These are phyloP conservation scores for Penicillium fimorum DNA, from an alignment of 495 filamentous ascomycete genomes.

Conservation along the genomic window DNA sequence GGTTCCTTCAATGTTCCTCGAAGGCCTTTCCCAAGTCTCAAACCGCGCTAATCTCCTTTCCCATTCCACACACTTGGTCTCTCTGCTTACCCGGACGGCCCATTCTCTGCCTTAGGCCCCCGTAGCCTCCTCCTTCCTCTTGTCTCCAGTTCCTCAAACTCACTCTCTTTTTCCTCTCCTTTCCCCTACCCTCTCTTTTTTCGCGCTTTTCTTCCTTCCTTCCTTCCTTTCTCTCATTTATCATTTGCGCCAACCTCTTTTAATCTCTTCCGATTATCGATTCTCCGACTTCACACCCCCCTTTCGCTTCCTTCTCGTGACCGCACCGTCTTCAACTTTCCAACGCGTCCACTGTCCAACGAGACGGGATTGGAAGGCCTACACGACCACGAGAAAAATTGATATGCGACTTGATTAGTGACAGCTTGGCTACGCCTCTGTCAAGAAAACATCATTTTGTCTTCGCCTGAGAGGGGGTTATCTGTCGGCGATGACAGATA, in stretches of 20 bases:
- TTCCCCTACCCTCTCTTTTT: conserved; percentile 27
- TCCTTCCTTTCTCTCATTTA: conserved; percentile 30
- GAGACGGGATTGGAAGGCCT: conserved; percentile 1
- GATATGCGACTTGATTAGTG: conserved; percentile 41
- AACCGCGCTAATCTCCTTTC: conserved; percentile 24
- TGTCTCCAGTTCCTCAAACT: conserved; percentile 21
- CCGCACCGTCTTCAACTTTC: conserved; percentile 13
- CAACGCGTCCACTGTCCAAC: conserved; percentile 7
- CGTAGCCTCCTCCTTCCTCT: conserved; percentile 32
- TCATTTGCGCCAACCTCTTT: conserved; percentile 25
- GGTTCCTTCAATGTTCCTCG: conserved; percentile 5
- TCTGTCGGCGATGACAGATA: conserved; percentile 91
- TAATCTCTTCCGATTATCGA: conserved; percentile 20
- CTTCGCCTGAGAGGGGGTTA: conserved; percentile 53
- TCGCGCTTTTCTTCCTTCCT: conserved; percentile 31
- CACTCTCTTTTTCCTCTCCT: conserved; percentile 34
- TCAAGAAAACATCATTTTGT: conserved; percentile 25
- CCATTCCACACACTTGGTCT: conserved; percentile 9
- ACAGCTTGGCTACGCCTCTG: conserved; percentile 26
- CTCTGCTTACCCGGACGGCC: conserved; percentile 17
- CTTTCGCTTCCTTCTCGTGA: conserved; percentile 24
- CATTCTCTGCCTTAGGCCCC: conserved; percentile 31
- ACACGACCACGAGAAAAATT: conserved; percentile 8
- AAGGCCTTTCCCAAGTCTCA: conserved; percentile 1
- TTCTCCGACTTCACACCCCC: conserved; percentile 31